Conservation (phyloP, 257 asterid genomes). For the Echium plantagineum region DNA sequence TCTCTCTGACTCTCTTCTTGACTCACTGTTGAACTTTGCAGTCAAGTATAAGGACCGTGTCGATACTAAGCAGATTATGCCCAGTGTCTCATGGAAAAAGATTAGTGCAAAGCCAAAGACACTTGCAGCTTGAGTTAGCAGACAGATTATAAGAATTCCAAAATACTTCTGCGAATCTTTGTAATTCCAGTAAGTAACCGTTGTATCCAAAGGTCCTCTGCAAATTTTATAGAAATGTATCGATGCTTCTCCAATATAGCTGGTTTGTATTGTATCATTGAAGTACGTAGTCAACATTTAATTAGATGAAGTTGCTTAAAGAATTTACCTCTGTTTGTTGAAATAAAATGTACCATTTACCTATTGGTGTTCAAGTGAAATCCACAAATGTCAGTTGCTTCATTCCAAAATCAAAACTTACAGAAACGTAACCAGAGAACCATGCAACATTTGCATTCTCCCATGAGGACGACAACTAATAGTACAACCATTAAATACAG, state of each 20-base stretch:
- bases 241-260: background rate
- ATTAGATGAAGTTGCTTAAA: no score
- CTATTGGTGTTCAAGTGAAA: no score
- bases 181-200: background rate
- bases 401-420: background rate
- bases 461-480: no score
- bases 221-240: background rate
- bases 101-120: slow-evolving; percentile 74
- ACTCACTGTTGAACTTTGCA: slow-evolving; percentile 77
- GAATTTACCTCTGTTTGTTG: no score
- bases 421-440: background rate
- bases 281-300: no score
- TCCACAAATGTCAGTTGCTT: background rate
- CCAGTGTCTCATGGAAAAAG: slow-evolving; percentile 85
- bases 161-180: no score
- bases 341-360: no score
- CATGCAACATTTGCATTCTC: no score
- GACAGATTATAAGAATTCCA: background rate
- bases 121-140: slow-evolving; percentile 32
- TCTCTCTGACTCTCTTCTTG: slow-evolving; percentile 87
- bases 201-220: background rate
- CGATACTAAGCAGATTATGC: slow-evolving; percentile 84
- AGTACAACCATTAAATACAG: background rate
- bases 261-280: no score
- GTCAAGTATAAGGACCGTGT: slow-evolving; percentile 68